Evolutionary conservation across 805 yeast genomes (phyloP), one percentile per base, ranked within the genome.

Genomic region (Danielia oregonensis): DNA sequence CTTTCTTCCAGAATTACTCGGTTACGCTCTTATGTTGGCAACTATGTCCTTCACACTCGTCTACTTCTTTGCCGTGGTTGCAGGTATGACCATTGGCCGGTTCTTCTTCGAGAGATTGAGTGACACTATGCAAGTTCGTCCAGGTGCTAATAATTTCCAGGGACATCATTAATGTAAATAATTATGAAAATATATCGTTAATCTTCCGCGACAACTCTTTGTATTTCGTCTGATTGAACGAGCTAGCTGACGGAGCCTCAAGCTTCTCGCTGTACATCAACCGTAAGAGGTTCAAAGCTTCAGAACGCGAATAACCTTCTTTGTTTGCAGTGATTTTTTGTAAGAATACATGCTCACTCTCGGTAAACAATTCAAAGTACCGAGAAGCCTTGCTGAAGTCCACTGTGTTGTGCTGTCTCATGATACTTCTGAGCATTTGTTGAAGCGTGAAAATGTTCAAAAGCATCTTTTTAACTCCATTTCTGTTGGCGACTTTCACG

Each of bases 21-120:
- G 83, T 9, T 84, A 79, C 52, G 81, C 81, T 23, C 59, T 84
- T 48, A 84, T 84, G 94, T 69, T 84, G 61, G 88, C 79, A 11
- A 82, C 83, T 5, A 84, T 84, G 94, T 68, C 82, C 26, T 83
- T 68, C 52, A 72, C 82, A 6, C 46, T 82, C 29, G 59, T 77
- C 0, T 84, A 84, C 46, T 80, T 84, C 56, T 84, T 84, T 59
- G 91, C 86, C 2, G 79, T 82, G 19, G 75, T 80, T 12, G 48
- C 79, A 12, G 94, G 94, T 8, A 61, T 82, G 39, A 72, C 88
- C 0, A 61, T 82, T 37, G 86, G 86, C 24, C 85, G 83, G 48
- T 76, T 83, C 28, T 72, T 76, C 48, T 82, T 81, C 58, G 81
- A 80, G 46, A 74, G 85, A 54, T 55, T 78, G 30, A 52, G 74